Evolutionary conservation across 345 rosid species (phyloP).

Genomic region (Syzygium jambos): DNA sequence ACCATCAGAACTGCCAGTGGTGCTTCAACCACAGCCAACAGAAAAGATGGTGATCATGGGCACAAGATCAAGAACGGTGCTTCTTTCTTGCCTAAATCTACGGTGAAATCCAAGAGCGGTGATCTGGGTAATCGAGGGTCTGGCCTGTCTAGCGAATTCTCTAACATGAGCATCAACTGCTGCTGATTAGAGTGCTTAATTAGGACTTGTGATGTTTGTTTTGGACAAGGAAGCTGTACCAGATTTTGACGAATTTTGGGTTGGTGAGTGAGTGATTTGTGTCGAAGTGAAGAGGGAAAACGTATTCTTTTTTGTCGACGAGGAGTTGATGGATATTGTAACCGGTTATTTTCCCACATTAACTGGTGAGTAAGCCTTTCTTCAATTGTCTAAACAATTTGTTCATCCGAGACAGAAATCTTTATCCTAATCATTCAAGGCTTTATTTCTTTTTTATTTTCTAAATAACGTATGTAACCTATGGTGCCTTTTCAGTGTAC

Average conservation of each 20-base stretch:
- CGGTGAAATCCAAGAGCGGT: slow-evolving; percentile 3
- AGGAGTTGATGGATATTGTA: background rate
- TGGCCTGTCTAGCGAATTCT: slow-evolving; percentile 36
- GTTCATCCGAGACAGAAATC: background rate
- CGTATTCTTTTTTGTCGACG: background rate
- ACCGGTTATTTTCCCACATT: background rate
- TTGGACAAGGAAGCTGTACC: background rate
- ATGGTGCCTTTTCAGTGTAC: background rate
- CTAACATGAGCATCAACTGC: slow-evolving; percentile 33
- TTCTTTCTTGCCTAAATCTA: slow-evolving; percentile 6
- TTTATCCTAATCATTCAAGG: background rate
- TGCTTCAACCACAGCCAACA: background rate
- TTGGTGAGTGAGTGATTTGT: background rate
- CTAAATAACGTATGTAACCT: background rate
- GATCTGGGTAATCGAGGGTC: slow-evolving; percentile 20
- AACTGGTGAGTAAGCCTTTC: background rate
- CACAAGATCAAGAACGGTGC: slow-evolving; percentile 4
- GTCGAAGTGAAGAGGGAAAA: background rate
- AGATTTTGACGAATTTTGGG: background rate
- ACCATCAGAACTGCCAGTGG: background rate
- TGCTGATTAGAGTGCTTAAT: slow-evolving; percentile 8
- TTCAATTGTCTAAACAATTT: background rate
- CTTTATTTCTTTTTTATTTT: background rate
- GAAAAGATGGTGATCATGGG: background rate
- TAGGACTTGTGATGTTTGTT: background rate